Conservation (phyloP, 768 basidiomycete species). For the Pleurotus tuoliensis region DNA sequence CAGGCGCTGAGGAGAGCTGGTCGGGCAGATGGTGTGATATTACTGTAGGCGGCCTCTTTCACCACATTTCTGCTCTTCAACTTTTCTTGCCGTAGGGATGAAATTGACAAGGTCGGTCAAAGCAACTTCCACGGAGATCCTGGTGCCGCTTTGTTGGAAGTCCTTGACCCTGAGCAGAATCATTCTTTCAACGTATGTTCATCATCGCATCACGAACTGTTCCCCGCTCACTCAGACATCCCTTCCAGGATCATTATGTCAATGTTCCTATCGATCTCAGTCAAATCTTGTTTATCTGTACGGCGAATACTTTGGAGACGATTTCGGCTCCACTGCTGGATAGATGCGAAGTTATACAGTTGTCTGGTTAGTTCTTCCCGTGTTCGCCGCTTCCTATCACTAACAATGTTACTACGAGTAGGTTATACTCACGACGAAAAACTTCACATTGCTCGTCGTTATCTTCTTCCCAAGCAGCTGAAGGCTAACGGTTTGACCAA, state of each 20-base stretch:
- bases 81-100: slow-evolving; percentile 48
- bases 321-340: slow-evolving; percentile 87
- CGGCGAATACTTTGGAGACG: slow-evolving; percentile 85
- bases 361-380: slow-evolving; percentile 49
- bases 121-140: slow-evolving; percentile 92
- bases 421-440: slow-evolving; percentile 92
- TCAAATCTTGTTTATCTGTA: slow-evolving; percentile 89
- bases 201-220: not conserved
- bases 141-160: slow-evolving; percentile 84
- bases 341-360: slow-evolving; percentile 82
- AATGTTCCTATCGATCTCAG: slow-evolving; percentile 86
- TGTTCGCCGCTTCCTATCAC: too few relatives aligned
- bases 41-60: slow-evolving; percentile 45
- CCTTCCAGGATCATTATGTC: slow-evolving; percentile 81
- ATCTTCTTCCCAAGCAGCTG: slow-evolving; percentile 88
- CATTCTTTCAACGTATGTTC: slow-evolving; percentile 66
- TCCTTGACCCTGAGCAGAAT: slow-evolving; percentile 93
- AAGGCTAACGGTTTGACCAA: slow-evolving; percentile 68
- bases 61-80: not conserved
- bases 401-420: slow-evolving; percentile 10
- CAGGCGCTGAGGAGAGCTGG: slow-evolving; percentile 86
- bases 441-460: slow-evolving; percentile 80
- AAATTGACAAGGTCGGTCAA: slow-evolving; percentile 88
- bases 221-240: not conserved
- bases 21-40: slow-evolving; percentile 71